phyloP scores from a whole-genome alignment of 352 stramenopile genomes.

The Pythium dissotocum region DNA sequence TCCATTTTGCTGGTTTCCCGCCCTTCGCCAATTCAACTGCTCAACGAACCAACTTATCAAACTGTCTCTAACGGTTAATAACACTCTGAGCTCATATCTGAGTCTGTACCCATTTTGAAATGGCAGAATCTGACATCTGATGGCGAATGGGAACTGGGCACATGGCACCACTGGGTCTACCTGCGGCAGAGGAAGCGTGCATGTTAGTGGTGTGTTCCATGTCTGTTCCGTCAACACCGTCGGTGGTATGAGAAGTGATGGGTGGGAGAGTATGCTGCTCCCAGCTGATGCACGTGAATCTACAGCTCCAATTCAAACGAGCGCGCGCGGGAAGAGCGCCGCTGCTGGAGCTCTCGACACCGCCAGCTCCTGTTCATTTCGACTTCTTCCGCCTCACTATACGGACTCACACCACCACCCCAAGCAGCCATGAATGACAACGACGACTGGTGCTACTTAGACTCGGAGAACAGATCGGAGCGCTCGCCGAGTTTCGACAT shows the following conservation, averaged over 20 bases:
- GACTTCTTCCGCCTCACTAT: not conserved
- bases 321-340: not conserved
- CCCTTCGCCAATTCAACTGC: not conserved
- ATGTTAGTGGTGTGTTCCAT: too few relatives aligned
- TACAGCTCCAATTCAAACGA: not conserved
- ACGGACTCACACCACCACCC: not conserved
- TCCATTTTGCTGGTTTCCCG: conserved; percentile 25
- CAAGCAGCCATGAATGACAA: conserved; percentile 31
- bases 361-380: not conserved
- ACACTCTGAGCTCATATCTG: not conserved
- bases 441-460: conserved; percentile 65
- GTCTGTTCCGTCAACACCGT: not conserved
- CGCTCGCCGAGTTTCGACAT: conserved; percentile 20
- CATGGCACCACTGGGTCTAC: not conserved
- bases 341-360: too few relatives aligned
- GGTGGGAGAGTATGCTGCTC: not conserved
- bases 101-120: not conserved
- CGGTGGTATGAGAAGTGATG: not conserved
- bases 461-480: conserved; percentile 37
- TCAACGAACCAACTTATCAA: not conserved
- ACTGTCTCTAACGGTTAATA: not conserved
- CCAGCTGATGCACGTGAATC: not conserved
- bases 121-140: not conserved
- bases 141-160: not conserved
- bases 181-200: not conserved